Conservation (phyloP, 352 stramenopile species). For the Phytophthora pistaciae region DNA sequence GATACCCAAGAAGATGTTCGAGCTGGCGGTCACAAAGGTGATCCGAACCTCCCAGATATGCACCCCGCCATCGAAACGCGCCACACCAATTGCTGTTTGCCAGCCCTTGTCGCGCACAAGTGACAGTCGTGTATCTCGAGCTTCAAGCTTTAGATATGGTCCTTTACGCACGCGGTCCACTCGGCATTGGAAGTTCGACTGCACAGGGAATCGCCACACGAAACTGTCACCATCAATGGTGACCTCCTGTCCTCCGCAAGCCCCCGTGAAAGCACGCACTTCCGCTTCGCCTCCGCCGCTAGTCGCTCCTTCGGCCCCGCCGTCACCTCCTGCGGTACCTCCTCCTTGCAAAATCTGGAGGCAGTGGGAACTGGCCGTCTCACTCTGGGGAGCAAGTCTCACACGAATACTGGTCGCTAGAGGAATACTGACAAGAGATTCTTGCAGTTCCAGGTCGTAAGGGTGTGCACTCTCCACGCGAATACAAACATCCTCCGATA, state of each 20-base stretch:
- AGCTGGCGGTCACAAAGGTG: conserved; percentile 88
- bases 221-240: conserved; percentile 90
- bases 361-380: conserved; percentile 89
- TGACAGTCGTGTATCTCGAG: conserved; percentile 83
- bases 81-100: conserved; percentile 90
- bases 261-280: conserved; percentile 84
- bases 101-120: conserved; percentile 90
- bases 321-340: conserved; percentile 26
- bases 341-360: conserved; percentile 88
- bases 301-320: conserved; percentile 55
- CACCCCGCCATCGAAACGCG: conserved; percentile 84
- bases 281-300: conserved; percentile 84
- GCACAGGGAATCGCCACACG: conserved; percentile 88
- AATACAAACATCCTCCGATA: conserved; percentile 87
- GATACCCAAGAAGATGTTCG: conserved; percentile 91
- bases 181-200: conserved; percentile 91
- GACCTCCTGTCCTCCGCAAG: conserved; percentile 85
- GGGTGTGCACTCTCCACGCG: conserved; percentile 81
- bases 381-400: conserved; percentile 75
- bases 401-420: conserved; percentile 87
- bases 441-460: conserved; percentile 86
- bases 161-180: conserved; percentile 88
- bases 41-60: conserved; percentile 93
- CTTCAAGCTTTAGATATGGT: conserved; percentile 91
- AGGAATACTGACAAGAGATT: conserved; percentile 82